Evolutionary conservation across 371 early-diverging fungal genomes (phyloP), one percentile per base, ranked within the genome.

Genomic region (Rhizopus arrhizus): DNA sequence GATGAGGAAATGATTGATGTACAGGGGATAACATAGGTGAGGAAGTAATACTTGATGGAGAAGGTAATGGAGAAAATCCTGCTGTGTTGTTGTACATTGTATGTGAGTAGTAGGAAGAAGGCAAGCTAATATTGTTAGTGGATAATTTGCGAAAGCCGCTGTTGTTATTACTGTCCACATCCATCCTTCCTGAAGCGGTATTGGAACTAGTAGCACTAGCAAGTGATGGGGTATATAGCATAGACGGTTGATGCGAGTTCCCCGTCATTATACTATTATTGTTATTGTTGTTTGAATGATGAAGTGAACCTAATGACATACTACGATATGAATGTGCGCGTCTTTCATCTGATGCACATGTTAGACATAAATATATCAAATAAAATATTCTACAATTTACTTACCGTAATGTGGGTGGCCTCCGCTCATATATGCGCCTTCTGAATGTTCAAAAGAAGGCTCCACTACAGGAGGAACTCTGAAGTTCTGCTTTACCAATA

Each of bases 401-500:
- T 22, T 45, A 45, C 46, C 46, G 8, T 15, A 49, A 49, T 6
- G 40, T 7, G 40, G 40, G 40, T 40, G n/a, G n/a, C 22, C 7
- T 7, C 8, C 7, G 46, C 7, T 15, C 16, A 45, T 45, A 45
- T 28, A 55, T 3, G 41, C 42, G 11, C 16, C 41, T n/a, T 69
- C 65, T 35, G 50, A 53, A n/a, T 72, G 67, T 34, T 78, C 75
- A 59, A 68, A 70, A 16, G 74, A 34, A 42, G 74, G 74, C 38
- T 80, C 80, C 15, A 83, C 75, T 58, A 78, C 65, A 28, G 82
- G 83, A 43, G 85, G 85, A 58, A 85, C 83, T 22, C 85, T 70
- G 62, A 85, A 85, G 69, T 85, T 85, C 53, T 85, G 85, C 53
- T 85, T 83, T 57, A 81, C 71, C 6, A 85, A 53, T 52, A 85